Conservation (phyloP, 371 early-diverging fungal species). For the Sporodiniella umbellata region DNA sequence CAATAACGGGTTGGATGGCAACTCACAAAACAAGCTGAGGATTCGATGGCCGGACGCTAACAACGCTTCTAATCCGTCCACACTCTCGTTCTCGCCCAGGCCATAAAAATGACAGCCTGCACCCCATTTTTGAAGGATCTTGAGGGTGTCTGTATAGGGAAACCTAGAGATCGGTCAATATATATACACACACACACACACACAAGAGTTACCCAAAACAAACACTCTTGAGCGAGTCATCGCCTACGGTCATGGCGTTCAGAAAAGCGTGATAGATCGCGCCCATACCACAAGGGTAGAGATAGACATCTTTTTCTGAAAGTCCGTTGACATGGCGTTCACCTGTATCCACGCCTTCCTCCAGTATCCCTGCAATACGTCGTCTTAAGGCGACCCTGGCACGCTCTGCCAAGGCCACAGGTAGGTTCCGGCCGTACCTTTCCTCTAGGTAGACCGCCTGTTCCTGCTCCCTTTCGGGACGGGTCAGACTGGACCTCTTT, state of each 20-base stretch:
- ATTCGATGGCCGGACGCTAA: constrained; percentile 60
- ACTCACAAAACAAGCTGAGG: constrained; percentile 85
- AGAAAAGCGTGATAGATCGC: constrained; percentile 88
- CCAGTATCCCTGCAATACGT: constrained; percentile 81
- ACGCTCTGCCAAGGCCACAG: constrained; percentile 63
- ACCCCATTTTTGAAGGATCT: constrained; percentile 92
- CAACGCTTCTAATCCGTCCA: constrained; percentile 66
- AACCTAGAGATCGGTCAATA: constrained; percentile 58
- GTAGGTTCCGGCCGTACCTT: constrained; percentile 88
- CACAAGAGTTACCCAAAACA: constrained; percentile 78
- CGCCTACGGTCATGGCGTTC: constrained; percentile 45
- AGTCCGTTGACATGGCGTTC: constrained; percentile 53
- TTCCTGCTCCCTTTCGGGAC: too few relatives aligned
- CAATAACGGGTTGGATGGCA: constrained; percentile 92
- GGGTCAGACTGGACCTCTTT: background rate
- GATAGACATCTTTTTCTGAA: constrained; percentile 77
- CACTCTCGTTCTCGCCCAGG: constrained; percentile 68
- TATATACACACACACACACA: too few relatives aligned
- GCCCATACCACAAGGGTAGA: constrained; percentile 90
- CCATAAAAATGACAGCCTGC: constrained; percentile 86
- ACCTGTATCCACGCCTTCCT: constrained; percentile 29
- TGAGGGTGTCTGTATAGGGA: constrained; percentile 93
- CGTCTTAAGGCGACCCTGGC: constrained; percentile 73
- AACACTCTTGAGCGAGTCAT: constrained; percentile 64
- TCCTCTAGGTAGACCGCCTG: constrained; percentile 78